These are phyloP conservation scores for Cercophora scortea DNA, from an alignment of 495 filamentous ascomycete species.

Conservation along the genomic window DNA sequence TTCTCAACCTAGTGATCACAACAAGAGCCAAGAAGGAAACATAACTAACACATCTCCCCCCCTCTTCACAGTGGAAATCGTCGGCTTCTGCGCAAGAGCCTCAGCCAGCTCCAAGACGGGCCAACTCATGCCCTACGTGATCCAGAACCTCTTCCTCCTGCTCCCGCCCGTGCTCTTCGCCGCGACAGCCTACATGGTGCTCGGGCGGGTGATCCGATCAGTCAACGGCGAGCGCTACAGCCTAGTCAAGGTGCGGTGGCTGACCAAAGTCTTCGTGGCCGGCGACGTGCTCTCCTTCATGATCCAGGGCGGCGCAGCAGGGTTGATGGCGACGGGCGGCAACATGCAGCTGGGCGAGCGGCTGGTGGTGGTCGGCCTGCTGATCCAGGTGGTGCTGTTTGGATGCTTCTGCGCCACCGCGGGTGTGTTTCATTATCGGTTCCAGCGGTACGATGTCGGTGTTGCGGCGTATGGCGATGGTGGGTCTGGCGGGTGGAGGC, in stretches of 20 bases:
- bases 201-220: slow-evolving; percentile 34
- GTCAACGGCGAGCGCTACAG: slow-evolving; percentile 25
- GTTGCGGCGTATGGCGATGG: neutral
- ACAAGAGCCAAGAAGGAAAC: too few relatives aligned
- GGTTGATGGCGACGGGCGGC: slow-evolving; percentile 19
- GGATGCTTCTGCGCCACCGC: slow-evolving; percentile 37
- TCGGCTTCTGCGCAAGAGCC: slow-evolving; percentile 37
- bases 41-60: neutral
- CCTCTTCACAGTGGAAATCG: slow-evolving; percentile 32
- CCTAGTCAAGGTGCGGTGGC: slow-evolving; percentile 26
- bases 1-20: neutral
- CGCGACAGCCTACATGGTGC: slow-evolving; percentile 45
- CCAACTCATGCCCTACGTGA: slow-evolving; percentile 13
- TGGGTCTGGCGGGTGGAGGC: slow-evolving; percentile 30
- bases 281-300: slow-evolving; percentile 32
- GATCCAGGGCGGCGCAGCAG: slow-evolving; percentile 22
- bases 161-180: slow-evolving; percentile 24
- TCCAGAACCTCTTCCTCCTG: slow-evolving; percentile 10
- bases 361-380: slow-evolving; percentile 34
- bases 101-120: slow-evolving; percentile 12
- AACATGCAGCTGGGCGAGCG: slow-evolving; percentile 25
- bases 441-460: neutral
- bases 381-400: slow-evolving; percentile 44
- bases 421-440: slow-evolving; percentile 23
- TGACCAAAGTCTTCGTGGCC: slow-evolving; percentile 35